Conservation (phyloP, 495 filamentous ascomycete species). For the Elasticomyces elasticus region DNA sequence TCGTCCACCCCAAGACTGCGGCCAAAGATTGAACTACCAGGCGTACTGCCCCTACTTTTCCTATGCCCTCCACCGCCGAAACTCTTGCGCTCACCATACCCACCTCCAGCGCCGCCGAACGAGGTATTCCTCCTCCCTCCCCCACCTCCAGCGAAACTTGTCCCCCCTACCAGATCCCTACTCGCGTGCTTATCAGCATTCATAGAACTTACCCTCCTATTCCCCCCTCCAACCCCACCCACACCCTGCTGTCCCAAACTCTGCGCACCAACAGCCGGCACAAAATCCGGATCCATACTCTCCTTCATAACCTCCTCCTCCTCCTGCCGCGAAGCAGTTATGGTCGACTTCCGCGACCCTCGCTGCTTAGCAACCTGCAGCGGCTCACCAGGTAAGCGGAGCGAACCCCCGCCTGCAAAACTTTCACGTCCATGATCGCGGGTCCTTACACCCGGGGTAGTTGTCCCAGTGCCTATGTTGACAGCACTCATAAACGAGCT, state of each 20-base stretch:
- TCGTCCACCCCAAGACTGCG: conserved; percentile 17
- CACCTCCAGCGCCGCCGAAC: conserved; percentile 59
- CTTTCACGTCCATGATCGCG: conserved; percentile 44
- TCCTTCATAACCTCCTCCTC: conserved; percentile 54
- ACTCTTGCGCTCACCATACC: conserved; percentile 39
- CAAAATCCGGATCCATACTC: conserved; percentile 69
- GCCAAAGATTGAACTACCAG: conserved; percentile 25
- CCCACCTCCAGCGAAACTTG: conserved; percentile 36
- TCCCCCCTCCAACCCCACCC: too few relatives aligned
- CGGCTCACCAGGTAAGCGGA: conserved; percentile 10
- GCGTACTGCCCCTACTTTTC: conserved; percentile 28
- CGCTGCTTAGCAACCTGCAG: background rate
- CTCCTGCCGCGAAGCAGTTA: too few relatives aligned
- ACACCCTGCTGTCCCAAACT: too few relatives aligned
- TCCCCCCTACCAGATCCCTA: conserved; percentile 7
- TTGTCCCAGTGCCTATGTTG: conserved; percentile 65
- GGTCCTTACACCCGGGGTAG: conserved; percentile 57
- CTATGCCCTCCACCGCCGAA: conserved; percentile 31
- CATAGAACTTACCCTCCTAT: conserved; percentile 82
- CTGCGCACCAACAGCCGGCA: conserved; percentile 39
- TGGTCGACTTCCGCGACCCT: conserved; percentile 12
- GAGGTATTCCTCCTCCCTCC: conserved; percentile 57
- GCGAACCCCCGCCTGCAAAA: conserved; percentile 38
- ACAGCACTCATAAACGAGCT: conserved; percentile 64
- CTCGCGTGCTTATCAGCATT: conserved; percentile 72